Base-by-base conservation (phyloP, 352 stramenopile species). In the Thalassiosira hispida region DNA sequence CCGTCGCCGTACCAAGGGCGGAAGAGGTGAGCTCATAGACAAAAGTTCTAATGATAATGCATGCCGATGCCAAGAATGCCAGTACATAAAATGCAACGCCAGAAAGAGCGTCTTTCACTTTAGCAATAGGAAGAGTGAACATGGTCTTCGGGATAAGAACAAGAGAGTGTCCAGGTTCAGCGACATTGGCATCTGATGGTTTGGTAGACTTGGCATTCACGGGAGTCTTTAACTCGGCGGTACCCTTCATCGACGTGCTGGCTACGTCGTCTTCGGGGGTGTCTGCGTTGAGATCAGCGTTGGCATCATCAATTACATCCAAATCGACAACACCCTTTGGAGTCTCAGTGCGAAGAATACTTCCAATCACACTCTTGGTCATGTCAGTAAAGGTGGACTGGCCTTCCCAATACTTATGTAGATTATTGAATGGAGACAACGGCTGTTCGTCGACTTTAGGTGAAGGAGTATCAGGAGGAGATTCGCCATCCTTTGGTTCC, bases 401-500 rank as follows among this genome's bases (percentile, higher is more conserved):
- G 27, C 57, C 46, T 53, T 78, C 69, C 69, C 69, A 78, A 55
- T 57, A 78, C 38, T 78, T 78, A 20, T 65, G 59, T 35, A 78
- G 25, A 53, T 71, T 78, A 14, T 46, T 63, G 59, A 78, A 78
- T 29, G 69, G 46, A 65, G 29, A 46, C 46, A 71, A 59, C 23
- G 69, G 42, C 8, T 44, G 52, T 4, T 71, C 60, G 22, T 78
- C 69, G 4, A 78, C 46, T 61, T 69, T 77, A 8, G 57, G 59
- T 22, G 69, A 78, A 29, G n/a, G n/a, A 12, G 40, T 49, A 1
- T 25, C 52, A 25, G 11, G 14, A 25, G 11, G 14, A 60, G 52
- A 65, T 12, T 53, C 38, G 6, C 16, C 53, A 66, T 56, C 35
- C 35, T 65, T 47, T n/a, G 55, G 31, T 51, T 51, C 29, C 38